Base-by-base conservation (phyloP, 2,329 filamentous ascomycete species). In the Fusarium illudens region DNA sequence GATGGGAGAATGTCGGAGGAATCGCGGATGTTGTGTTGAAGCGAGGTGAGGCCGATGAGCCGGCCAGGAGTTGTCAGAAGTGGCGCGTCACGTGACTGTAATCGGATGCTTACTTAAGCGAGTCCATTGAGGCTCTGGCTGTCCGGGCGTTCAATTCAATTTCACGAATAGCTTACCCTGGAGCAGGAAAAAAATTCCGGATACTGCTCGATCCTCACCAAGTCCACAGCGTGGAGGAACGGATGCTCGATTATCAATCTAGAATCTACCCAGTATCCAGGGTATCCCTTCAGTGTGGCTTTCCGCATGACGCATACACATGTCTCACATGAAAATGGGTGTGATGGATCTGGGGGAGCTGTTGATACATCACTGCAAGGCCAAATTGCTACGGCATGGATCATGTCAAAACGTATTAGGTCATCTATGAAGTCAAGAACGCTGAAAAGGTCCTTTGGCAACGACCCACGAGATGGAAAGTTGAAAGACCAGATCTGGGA, bases 1-100 rank as follows among this genome's bases (percentile, higher is more conserved):
- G 76, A 79, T 80, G 79, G 79, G 76, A 78, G 79, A 81, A 81
- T 79, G 64, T 81, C 79, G 79, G 79, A 75, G 75, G 78, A 81
- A 80, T 73, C 74, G 79, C 79, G 79, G 79, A 71, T 76, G 72
- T 73, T 73, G 67, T 63, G 73, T 79, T 78, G 75, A 79, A 79
- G 77, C 77, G 77, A 79, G 77, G 77, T 79, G 76, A 76, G 70
- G 77, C 77, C 77, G 77, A 77, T 65, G 63, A 64, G 65, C 64
- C 75, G 68, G 68, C 48, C 27, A 55, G 53, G 30, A 36, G 59
- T 65, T 63, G 63, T 57, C 29, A 54, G 58, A 44, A 4, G 27
- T n/a, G 8, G 3, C 15, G 4, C 6, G 49, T 71, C 71, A 72
- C 61, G 63, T 69, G 65, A 0, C 2, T 1, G 1, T 5, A 6